These are phyloP conservation scores for Macrophomina pseudophaseolina DNA, from an alignment of 2,329 filamentous ascomycete genomes.

Conservation along the genomic window DNA sequence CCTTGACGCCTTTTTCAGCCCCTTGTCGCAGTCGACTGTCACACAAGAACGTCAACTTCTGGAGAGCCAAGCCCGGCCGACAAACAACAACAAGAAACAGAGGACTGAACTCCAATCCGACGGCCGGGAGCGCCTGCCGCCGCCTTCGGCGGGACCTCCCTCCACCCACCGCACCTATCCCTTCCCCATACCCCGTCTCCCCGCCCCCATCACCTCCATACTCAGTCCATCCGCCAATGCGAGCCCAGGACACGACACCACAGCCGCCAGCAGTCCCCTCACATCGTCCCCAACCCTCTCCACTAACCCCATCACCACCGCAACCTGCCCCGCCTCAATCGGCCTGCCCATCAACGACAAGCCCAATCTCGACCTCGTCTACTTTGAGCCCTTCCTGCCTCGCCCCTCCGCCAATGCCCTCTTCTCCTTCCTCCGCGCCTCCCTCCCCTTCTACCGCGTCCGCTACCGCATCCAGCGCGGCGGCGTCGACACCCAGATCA, in stretches of 20 bases:
- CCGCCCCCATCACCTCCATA: slow-evolving; percentile 47
- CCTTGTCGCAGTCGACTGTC: slow-evolving; percentile 40
- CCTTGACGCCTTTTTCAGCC: slow-evolving; percentile 71
- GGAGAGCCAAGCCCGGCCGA: background rate
- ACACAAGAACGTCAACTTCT: background rate
- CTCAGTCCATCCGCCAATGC: slow-evolving; percentile 36
- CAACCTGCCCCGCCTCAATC: slow-evolving; percentile 55
- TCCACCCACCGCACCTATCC: slow-evolving; percentile 60
- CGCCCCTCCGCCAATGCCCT: slow-evolving; percentile 60
- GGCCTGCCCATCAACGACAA: slow-evolving; percentile 67
- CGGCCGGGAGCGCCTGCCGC: slow-evolving; percentile 32
- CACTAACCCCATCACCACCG: slow-evolving; percentile 25
- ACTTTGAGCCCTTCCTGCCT: slow-evolving; percentile 75
- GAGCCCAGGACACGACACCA: slow-evolving; percentile 30
- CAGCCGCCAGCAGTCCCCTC: background rate
- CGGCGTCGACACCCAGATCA: slow-evolving; percentile 66
- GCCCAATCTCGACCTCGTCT: slow-evolving; percentile 73
- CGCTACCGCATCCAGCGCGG: slow-evolving; percentile 74
- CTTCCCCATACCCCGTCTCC: slow-evolving; percentile 56
- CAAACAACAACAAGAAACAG: slow-evolving; percentile 14
- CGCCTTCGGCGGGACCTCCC: slow-evolving; percentile 27
- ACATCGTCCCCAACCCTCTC: background rate
- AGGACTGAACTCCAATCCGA: slow-evolving; percentile 37
- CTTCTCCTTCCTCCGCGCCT: slow-evolving; percentile 73
- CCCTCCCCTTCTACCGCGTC: slow-evolving; percentile 77